These are phyloP conservation scores for Umbelopsis vinacea DNA, from an alignment of 192 early-diverging fungal species.

Conservation along the genomic window DNA sequence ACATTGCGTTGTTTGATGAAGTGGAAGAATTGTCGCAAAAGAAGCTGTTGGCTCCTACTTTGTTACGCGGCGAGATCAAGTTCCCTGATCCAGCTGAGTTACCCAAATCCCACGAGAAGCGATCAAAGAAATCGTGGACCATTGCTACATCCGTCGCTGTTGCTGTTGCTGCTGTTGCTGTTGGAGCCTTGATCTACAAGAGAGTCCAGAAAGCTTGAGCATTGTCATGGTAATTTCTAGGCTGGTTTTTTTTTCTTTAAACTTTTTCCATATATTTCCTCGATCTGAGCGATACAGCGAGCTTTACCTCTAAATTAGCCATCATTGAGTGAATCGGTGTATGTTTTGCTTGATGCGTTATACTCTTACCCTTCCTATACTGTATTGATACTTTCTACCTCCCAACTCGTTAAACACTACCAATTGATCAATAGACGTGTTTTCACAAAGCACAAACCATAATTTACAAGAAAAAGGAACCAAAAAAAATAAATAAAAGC, in stretches of 20 bases:
- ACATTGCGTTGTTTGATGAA: slow-evolving; percentile 44
- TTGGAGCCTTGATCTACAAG: slow-evolving; percentile 26
- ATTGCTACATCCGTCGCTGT: neutral
- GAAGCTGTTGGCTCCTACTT: slow-evolving; percentile 13
- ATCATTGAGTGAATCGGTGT: no score
- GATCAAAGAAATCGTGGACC: neutral
- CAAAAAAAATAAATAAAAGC: no score
- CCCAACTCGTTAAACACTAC: neutral
- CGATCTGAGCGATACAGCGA: neutral
- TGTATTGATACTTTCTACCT: neutral
- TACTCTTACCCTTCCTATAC: neutral
- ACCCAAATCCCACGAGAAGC: neutral
- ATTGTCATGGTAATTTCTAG: neutral
- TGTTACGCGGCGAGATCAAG: neutral
- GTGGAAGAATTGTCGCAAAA: slow-evolving; percentile 30
- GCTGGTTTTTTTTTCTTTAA: neutral
- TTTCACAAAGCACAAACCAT: neutral
- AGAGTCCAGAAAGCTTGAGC: slow-evolving; percentile 5
- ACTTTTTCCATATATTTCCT: neutral
- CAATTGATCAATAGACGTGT: neutral
- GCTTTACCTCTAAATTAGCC: no score
- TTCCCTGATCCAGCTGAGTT: neutral
- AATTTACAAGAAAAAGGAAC: no score
- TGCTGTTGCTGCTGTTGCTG: slow-evolving; percentile 18
- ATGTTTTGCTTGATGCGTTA: no score